Conservation (phyloP, 31 red algal species). For the Porphyra umbilicalis region DNA sequence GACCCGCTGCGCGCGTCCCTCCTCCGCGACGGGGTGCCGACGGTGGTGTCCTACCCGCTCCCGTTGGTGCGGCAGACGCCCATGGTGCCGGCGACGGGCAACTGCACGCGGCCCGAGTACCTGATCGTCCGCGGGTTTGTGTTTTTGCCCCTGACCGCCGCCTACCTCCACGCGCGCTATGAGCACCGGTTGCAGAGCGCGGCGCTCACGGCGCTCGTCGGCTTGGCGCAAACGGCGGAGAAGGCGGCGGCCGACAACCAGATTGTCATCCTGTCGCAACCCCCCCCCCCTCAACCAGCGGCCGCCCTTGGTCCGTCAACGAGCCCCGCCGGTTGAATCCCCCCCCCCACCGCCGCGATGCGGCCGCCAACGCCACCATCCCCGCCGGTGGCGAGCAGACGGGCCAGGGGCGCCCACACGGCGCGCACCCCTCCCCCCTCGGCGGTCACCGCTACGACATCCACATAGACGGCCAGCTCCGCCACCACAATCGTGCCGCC, state of each 20-base stretch:
- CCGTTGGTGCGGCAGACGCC: slow-evolving; percentile 18
- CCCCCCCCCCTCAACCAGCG: no score
- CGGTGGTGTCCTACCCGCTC: no score
- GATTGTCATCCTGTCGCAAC: no score
- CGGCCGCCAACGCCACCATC: neutral
- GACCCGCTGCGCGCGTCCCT: no score
- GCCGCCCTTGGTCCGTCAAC: no score
- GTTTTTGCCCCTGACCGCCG: slow-evolving; percentile 24
- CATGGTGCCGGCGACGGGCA: slow-evolving; percentile 46
- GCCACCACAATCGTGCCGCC: neutral
- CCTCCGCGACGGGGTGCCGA: no score
- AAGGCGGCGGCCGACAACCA: no score
- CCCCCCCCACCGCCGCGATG: neutral
- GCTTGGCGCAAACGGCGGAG: no score
- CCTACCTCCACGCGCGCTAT: slow-evolving; percentile 76
- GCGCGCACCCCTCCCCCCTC: neutral
- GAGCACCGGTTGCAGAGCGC: no score
- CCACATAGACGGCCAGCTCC: neutral
- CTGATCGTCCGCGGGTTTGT: slow-evolving; percentile 72
- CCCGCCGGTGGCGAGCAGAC: neutral
- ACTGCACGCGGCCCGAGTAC: slow-evolving; percentile 39
- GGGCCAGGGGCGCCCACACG: neutral
- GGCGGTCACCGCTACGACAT: neutral
- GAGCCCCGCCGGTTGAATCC: neutral
- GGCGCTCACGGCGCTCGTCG: no score